Conservation (phyloP, 192 early-diverging fungal species). For the Pilaira anomala region DNA sequence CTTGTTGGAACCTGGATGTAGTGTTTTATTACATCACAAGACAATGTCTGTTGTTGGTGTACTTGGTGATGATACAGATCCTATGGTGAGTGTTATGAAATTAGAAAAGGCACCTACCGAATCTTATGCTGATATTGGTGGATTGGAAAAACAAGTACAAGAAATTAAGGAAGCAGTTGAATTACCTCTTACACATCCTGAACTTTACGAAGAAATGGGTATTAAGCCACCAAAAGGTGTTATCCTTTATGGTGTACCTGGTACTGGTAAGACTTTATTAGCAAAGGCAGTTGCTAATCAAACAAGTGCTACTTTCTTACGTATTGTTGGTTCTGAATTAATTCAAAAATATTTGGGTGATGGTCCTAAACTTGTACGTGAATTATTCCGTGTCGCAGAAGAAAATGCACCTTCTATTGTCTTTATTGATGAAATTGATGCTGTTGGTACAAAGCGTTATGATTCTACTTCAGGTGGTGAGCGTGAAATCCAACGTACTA, state of each 20-base stretch:
- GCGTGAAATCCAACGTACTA: slow-evolving; percentile 95
- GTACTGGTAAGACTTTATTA: slow-evolving; percentile 87
- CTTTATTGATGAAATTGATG: slow-evolving; percentile 98
- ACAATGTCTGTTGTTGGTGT: slow-evolving; percentile 93
- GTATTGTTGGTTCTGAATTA: slow-evolving; percentile 91
- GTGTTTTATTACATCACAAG: slow-evolving; percentile 91
- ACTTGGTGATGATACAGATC: slow-evolving; percentile 89
- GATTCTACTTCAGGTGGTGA: slow-evolving; percentile 95
- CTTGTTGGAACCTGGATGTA: slow-evolving; percentile 94
- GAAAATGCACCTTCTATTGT: slow-evolving; percentile 98
- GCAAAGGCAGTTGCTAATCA: slow-evolving; percentile 96
- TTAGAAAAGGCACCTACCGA: slow-evolving; percentile 98
- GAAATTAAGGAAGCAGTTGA: slow-evolving; percentile 75
- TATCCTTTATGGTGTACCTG: slow-evolving; percentile 79
- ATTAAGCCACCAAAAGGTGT: slow-evolving; percentile 85
- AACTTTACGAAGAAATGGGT: slow-evolving; percentile 78
- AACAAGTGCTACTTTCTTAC: slow-evolving; percentile 90
- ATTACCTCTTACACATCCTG: slow-evolving; percentile 79
- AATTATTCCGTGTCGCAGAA: slow-evolving; percentile 93
- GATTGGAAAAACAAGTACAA: slow-evolving; percentile 81
- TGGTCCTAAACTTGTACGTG: slow-evolving; percentile 93
- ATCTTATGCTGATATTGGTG: slow-evolving; percentile 90
- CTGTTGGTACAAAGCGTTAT: slow-evolving; percentile 96
- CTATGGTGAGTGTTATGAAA: slow-evolving; percentile 97
- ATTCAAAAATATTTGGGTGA: slow-evolving; percentile 99